These are phyloP conservation scores for Fusarium verrucosum DNA, from an alignment of 2,329 filamentous ascomycete species.

Conservation along the genomic window DNA sequence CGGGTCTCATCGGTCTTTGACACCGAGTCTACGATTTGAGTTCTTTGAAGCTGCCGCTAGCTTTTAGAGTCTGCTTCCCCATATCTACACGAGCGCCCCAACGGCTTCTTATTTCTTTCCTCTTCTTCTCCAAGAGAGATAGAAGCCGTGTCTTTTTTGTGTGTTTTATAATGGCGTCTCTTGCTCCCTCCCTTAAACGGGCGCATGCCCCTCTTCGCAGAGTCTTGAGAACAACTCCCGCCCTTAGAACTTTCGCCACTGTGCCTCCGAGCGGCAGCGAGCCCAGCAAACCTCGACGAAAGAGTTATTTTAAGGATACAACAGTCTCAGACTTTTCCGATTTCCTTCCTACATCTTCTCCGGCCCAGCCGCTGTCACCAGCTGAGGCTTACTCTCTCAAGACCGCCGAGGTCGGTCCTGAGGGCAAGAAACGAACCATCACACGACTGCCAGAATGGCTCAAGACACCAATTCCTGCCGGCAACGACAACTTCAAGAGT, in stretches of 20 bases:
- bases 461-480: constrained; percentile 91
- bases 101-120: neutral
- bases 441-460: constrained; percentile 90
- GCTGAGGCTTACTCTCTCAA: constrained; percentile 68
- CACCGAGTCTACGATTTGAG: constrained; percentile 43
- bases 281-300: constrained; percentile 45
- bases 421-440: constrained; percentile 69
- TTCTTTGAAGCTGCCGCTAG: constrained; percentile 33
- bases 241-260: constrained; percentile 57
- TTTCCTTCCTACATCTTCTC: constrained; percentile 59
- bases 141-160: neutral
- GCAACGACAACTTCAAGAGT: constrained; percentile 85
- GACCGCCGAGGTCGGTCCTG: constrained; percentile 71
- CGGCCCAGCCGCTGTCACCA: constrained; percentile 55
- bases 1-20: constrained; percentile 43
- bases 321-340: constrained; percentile 66
- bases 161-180: constrained; percentile 49
- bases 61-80: constrained; percentile 28
- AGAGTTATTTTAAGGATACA: constrained; percentile 69
- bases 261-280: constrained; percentile 51
- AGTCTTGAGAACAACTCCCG: constrained; percentile 49
- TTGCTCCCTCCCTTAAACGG: constrained; percentile 55
- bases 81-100: constrained; percentile 24
- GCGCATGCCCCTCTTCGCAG: constrained; percentile 55
- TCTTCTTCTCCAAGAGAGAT: constrained; percentile 1